These are phyloP conservation scores for Amanita thiersii DNA, from an alignment of 768 basidiomycete species.

Conservation along the genomic window DNA sequence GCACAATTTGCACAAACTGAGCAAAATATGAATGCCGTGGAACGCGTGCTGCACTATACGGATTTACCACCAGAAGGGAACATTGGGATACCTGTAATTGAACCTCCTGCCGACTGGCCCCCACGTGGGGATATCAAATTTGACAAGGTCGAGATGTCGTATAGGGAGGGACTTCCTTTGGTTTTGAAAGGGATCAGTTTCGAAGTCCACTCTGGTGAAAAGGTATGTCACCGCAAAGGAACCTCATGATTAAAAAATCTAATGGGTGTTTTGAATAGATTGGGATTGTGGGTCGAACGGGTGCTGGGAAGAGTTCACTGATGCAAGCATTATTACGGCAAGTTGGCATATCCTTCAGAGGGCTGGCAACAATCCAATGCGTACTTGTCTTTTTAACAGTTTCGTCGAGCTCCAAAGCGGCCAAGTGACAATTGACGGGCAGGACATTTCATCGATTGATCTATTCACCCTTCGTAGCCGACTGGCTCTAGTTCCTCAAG, in stretches of 20 bases:
- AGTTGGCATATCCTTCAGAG: conserved; percentile 7
- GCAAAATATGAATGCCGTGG: conserved; percentile 68
- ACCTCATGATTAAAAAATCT: neutral
- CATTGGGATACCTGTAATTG: conserved; percentile 28
- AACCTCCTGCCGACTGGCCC: conserved; percentile 44
- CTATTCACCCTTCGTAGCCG: conserved; percentile 43
- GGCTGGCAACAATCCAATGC: neutral
- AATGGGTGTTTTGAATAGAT: conserved; percentile 7
- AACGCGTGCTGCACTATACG: conserved; percentile 62
- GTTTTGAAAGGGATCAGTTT: conserved; percentile 58
- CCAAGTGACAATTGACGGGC: conserved; percentile 48
- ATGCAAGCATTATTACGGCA: conserved; percentile 51
- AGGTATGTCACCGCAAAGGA: conserved; percentile 27
- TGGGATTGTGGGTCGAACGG: conserved; percentile 12
- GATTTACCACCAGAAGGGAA: conserved; percentile 51
- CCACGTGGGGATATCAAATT: conserved; percentile 46
- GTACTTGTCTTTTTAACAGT: conserved; percentile 18
- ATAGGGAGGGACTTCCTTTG: conserved; percentile 55
- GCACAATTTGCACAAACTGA: conserved; percentile 51
- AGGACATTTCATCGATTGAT: conserved; percentile 44
- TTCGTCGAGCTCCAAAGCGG: conserved; percentile 56
- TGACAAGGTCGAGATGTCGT: conserved; percentile 44
- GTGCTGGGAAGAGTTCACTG: conserved; percentile 44
- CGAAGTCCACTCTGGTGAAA: conserved; percentile 50
- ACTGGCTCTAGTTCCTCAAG: conserved; percentile 65